These are phyloP conservation scores for Hypericum androsaemum DNA, from an alignment of 345 rosid species.

Conservation along the genomic window DNA sequence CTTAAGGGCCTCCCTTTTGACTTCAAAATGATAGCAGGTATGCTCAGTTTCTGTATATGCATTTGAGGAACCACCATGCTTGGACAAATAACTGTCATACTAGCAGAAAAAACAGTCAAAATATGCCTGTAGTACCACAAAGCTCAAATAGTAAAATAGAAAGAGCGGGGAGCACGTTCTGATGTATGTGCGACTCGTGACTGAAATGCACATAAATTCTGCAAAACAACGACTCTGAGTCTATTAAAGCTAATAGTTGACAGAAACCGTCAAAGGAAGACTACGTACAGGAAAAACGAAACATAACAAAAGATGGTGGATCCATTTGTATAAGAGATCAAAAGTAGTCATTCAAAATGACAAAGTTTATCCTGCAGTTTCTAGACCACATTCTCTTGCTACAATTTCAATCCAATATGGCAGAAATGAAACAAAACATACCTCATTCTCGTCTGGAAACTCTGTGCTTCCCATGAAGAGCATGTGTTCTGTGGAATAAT, in stretches of 20 bases:
- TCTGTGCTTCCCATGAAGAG: conserved; percentile 96
- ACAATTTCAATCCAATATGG: neutral
- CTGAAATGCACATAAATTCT: too few relatives aligned
- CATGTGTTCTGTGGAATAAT: conserved; percentile 70
- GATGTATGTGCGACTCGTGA: too few relatives aligned
- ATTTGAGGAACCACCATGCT: conserved; percentile 96
- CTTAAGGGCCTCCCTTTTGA: conserved; percentile 70
- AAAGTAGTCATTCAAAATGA: too few relatives aligned
- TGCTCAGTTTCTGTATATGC: conserved; percentile 93
- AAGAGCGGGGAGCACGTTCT: neutral
- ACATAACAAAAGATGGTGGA: too few relatives aligned
- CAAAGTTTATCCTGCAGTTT: too few relatives aligned
- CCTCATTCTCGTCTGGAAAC: conserved; percentile 97
- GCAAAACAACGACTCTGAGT: too few relatives aligned
- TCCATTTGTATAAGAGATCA: too few relatives aligned
- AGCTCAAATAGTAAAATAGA: neutral
- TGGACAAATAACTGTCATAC: conserved; percentile 98
- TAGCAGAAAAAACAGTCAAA: conserved; percentile 50
- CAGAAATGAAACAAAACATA: conserved; percentile 22
- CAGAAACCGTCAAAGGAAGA: too few relatives aligned
- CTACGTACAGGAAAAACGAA: too few relatives aligned
- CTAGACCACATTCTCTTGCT: too few relatives aligned
- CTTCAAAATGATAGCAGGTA: conserved; percentile 97
- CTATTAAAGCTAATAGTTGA: too few relatives aligned
- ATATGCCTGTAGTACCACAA: neutral